A percentile compares a stretch with the other conserved stretches of the same genome.
Evolutionary conservation across 176 grass and related monocot species (phyloP).

Genomic region (Oryza longistaminata): DNA sequence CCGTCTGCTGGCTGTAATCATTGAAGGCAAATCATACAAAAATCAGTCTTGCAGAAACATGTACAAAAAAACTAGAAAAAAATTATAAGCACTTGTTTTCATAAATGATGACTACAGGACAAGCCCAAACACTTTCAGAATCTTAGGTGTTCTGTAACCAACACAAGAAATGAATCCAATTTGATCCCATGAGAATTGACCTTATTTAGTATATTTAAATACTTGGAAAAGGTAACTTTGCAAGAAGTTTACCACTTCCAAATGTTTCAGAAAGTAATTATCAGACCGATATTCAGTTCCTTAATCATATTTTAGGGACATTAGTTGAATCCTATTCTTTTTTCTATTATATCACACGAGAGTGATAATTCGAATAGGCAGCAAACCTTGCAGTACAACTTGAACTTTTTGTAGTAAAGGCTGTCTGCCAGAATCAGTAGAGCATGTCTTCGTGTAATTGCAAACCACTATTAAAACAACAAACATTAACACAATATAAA

Average conservation of each 20-base stretch:
- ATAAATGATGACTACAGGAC: neutral
- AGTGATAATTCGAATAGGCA: constrained; percentile 15
- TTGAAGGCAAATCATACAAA: constrained; percentile 15
- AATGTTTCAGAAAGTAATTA: constrained; percentile 2
- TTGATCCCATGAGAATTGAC: neutral
- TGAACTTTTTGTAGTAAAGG: constrained; percentile 98
- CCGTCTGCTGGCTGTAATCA: constrained; percentile 77
- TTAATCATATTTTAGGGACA: constrained; percentile 10
- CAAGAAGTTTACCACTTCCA: constrained; percentile 7
- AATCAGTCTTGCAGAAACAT: constrained; percentile 9
- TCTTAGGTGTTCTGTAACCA: neutral
- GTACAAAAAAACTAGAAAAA: neutral
- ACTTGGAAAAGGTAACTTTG: neutral
- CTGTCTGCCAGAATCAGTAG: constrained; percentile 86
- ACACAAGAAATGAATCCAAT: neutral
- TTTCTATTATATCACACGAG: constrained; percentile 24
- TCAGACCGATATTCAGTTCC: constrained; percentile 9
- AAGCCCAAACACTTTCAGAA: neutral
- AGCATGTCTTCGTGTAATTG: constrained; percentile 88
- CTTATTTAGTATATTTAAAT: neutral
- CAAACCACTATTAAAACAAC: constrained; percentile 84
- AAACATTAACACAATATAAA: constrained; percentile 21
- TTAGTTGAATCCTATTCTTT: neutral
- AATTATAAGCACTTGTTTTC: neutral
- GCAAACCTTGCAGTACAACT: constrained; percentile 96